Conservation (phyloP, 306 rosid genomes). For the Lagenaria siceraria region DNA sequence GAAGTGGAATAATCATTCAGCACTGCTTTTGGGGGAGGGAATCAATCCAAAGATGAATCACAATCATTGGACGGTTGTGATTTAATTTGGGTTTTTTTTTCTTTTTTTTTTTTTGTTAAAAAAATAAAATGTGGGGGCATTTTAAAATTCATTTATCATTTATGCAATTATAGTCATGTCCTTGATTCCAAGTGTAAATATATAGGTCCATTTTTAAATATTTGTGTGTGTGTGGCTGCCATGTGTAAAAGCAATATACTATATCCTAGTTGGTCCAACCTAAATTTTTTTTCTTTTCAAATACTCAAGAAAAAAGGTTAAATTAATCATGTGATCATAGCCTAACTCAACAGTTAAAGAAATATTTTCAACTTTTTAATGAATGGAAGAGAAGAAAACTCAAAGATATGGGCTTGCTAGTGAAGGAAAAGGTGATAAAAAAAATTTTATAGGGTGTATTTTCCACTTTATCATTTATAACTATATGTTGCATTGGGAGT, state of each 20-base stretch:
- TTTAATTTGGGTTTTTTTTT: neutral
- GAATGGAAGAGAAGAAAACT: neutral
- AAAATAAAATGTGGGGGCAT: neutral
- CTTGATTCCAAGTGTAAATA: neutral
- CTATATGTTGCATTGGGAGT: too few species aligned
- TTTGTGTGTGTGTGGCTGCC: neutral
- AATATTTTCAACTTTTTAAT: too few species aligned
- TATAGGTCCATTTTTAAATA: neutral
- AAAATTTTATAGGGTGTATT: too few species aligned
- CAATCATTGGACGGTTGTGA: neutral
- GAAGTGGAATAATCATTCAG: neutral
- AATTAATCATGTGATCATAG: too few species aligned
- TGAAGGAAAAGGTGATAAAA: too few species aligned
- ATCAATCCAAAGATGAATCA: neutral
- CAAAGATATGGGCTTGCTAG: neutral
- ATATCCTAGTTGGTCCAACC: neutral
- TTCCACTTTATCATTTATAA: too few species aligned
- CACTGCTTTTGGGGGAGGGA: neutral
- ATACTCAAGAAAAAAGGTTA: too few species aligned
- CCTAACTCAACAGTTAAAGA: neutral
- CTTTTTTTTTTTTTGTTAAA: too few species aligned
- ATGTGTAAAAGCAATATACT: neutral
- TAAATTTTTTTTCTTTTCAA: neutral
- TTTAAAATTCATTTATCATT: neutral
- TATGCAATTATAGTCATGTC: neutral